Evolutionary conservation across 495 filamentous ascomycete species (phyloP).

Genomic region (Baudoinia panamericana): DNA sequence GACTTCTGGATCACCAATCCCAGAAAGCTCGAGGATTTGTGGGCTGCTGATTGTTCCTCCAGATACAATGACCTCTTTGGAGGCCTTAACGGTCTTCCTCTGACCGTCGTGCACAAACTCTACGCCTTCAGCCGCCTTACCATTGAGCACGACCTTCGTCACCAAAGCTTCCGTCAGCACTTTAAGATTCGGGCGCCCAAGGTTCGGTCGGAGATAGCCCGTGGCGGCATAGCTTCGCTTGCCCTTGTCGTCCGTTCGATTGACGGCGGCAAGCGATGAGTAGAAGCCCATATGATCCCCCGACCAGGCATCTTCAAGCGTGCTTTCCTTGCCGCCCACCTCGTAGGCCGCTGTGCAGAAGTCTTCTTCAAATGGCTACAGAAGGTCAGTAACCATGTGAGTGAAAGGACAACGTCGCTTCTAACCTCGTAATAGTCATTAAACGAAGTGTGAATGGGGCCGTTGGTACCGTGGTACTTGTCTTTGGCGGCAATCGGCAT

Average conservation of each 20-base stretch:
- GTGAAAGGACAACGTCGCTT: neutral
- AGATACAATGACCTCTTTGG: constrained; percentile 22
- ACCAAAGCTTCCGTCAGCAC: constrained; percentile 18
- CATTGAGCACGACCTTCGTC: constrained; percentile 19
- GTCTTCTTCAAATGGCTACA: constrained; percentile 23
- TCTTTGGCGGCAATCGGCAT: constrained; percentile 18
- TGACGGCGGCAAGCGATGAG: constrained; percentile 17
- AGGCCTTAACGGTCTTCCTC: constrained; percentile 15
- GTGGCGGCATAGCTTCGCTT: constrained; percentile 18
- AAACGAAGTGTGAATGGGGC: constrained; percentile 25
- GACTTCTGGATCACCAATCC: constrained; percentile 23
- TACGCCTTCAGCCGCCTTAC: constrained; percentile 19
- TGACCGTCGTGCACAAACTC: constrained; percentile 22
- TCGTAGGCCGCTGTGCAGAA: constrained; percentile 23
- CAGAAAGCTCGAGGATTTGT: constrained; percentile 25
- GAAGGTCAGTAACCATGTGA: constrained; percentile 1
- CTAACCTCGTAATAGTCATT: constrained; percentile 23
- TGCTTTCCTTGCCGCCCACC: constrained; percentile 18
- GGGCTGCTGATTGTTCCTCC: constrained; percentile 21
- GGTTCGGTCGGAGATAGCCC: constrained; percentile 20
- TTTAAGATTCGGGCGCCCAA: constrained; percentile 15
- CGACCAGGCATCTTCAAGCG: constrained; percentile 19
- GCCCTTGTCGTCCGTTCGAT: constrained; percentile 11
- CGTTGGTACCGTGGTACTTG: constrained; percentile 18
- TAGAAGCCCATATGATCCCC: constrained; percentile 24